phyloP scores from a whole-genome alignment of 2,329 filamentous ascomycete genomes.

The Spiromastix sp. region DNA sequence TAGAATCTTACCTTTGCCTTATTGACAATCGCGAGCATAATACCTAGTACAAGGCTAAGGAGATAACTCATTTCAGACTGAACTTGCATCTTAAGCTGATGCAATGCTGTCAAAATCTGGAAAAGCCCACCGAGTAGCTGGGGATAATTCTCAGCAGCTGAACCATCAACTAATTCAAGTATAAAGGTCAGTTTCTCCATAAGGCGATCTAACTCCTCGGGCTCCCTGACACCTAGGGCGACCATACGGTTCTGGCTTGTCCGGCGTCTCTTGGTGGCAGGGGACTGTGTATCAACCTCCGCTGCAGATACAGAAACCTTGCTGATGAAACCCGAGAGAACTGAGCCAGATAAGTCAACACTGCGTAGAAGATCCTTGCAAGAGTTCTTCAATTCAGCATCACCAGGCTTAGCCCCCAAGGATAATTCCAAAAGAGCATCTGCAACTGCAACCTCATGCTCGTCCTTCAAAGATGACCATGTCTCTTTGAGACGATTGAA shows the following conservation, averaged over 20 bases:
- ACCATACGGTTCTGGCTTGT: slow-evolving; percentile 63
- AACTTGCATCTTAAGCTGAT: slow-evolving; percentile 69
- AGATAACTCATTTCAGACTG: slow-evolving; percentile 84
- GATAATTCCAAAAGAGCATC: slow-evolving; percentile 33
- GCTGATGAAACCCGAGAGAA: slow-evolving; percentile 62
- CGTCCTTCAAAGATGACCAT: slow-evolving; percentile 47
- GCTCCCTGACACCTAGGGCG: slow-evolving; percentile 50
- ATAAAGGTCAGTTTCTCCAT: slow-evolving; percentile 76
- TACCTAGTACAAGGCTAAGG: slow-evolving; percentile 72
- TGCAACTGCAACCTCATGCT: slow-evolving; percentile 26
- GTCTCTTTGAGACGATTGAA: slow-evolving; percentile 61
- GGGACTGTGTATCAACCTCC: slow-evolving; percentile 60
- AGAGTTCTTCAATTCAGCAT: slow-evolving; percentile 21
- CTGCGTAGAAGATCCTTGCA: slow-evolving; percentile 58
- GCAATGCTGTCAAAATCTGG: slow-evolving; percentile 72
- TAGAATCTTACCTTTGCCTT: slow-evolving; percentile 46
- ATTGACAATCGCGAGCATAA: slow-evolving; percentile 74
- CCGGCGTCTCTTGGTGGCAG: slow-evolving; percentile 67
- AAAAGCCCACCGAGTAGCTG: slow-evolving; percentile 73
- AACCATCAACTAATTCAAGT: slow-evolving; percentile 76
- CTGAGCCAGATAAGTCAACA: slow-evolving; percentile 61
- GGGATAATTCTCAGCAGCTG: slow-evolving; percentile 61
- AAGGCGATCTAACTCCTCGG: slow-evolving; percentile 54
- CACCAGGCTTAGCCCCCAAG: slow-evolving; percentile 18
- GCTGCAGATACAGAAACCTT: slow-evolving; percentile 59